phyloP scores from a whole-genome alignment of 306 rosid genomes.

The Ormosia semicastrata region DNA sequence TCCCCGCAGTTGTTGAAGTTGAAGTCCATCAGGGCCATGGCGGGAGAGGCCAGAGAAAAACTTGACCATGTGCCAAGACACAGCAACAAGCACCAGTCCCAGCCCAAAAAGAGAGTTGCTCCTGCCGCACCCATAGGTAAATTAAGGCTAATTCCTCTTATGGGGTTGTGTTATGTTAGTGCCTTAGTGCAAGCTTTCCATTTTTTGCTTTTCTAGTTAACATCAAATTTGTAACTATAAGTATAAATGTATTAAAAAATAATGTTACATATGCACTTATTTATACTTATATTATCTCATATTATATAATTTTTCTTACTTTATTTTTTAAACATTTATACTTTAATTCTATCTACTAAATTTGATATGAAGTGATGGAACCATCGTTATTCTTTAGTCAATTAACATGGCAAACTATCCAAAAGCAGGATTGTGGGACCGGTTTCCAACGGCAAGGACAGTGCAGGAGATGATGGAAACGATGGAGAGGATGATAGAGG shows the following conservation, averaged over 20 bases:
- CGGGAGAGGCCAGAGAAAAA: slow-evolving; percentile 49
- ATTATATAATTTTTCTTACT: too few relatives aligned
- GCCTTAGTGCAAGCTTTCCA: background rate
- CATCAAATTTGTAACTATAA: background rate
- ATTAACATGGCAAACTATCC: background rate
- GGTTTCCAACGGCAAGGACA: slow-evolving; percentile 75
- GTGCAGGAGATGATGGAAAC: slow-evolving; percentile 88
- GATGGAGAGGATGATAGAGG: slow-evolving; percentile 80
- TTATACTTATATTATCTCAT: too few relatives aligned
- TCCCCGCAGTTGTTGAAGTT: background rate
- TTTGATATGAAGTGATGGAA: too few relatives aligned
- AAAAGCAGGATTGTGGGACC: slow-evolving; percentile 69
- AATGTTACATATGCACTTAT: too few relatives aligned
- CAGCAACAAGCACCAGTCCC: slow-evolving; percentile 28
- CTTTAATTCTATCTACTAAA: too few relatives aligned
- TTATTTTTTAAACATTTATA: too few relatives aligned
- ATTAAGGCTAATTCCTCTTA: background rate
- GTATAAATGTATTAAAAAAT: background rate
- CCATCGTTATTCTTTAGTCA: background rate
- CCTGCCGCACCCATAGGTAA: slow-evolving; percentile 58
- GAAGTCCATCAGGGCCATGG: slow-evolving; percentile 46
- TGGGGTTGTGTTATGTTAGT: background rate
- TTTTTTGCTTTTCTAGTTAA: background rate
- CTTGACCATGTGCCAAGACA: slow-evolving; percentile 51
- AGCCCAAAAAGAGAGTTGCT: slow-evolving; percentile 40